Evolutionary conservation across 1,284 basidiomycete species (phyloP).

Genomic region (Ganoderma lucidum): DNA sequence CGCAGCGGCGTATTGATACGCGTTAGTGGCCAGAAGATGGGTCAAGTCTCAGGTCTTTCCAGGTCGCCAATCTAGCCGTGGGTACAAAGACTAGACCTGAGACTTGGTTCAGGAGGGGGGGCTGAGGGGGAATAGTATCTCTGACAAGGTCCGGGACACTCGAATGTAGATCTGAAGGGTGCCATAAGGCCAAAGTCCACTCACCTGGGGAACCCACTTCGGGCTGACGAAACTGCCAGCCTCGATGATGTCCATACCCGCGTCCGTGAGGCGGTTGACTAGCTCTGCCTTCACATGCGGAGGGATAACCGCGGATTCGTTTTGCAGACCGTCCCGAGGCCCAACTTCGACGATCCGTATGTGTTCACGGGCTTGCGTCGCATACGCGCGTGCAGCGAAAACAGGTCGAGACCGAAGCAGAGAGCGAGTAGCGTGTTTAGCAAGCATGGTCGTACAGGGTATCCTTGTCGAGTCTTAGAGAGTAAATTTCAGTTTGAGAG

Average conservation of each 20-base stretch:
- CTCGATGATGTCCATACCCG: slow-evolving; percentile 84
- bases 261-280: slow-evolving; percentile 75
- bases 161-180: background rate
- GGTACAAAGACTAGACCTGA: background rate
- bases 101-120: too few species aligned
- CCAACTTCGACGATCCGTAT: slow-evolving; percentile 92
- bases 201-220: slow-evolving; percentile 92
- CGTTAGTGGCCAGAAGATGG: background rate
- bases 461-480: background rate
- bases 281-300: slow-evolving; percentile 84
- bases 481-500: background rate
- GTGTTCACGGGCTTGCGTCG: slow-evolving; percentile 39
- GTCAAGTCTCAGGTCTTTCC: background rate
- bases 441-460: slow-evolving; percentile 20
- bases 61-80: background rate
- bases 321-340: slow-evolving; percentile 93
- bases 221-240: slow-evolving; percentile 93
- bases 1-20: background rate
- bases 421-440: slow-evolving; percentile 18
- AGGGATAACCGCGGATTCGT: slow-evolving; percentile 82
- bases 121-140: background rate
- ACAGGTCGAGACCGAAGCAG: slow-evolving; percentile 7
- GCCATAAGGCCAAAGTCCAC: slow-evolving; percentile 36
- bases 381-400: background rate
- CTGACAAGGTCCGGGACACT: background rate